Percentiles rank a stretch among this genome's conserved stretches.
These are phyloP conservation scores for Diacronema lutheri DNA, from an alignment of 78 protist species.

Conservation along the genomic window DNA sequence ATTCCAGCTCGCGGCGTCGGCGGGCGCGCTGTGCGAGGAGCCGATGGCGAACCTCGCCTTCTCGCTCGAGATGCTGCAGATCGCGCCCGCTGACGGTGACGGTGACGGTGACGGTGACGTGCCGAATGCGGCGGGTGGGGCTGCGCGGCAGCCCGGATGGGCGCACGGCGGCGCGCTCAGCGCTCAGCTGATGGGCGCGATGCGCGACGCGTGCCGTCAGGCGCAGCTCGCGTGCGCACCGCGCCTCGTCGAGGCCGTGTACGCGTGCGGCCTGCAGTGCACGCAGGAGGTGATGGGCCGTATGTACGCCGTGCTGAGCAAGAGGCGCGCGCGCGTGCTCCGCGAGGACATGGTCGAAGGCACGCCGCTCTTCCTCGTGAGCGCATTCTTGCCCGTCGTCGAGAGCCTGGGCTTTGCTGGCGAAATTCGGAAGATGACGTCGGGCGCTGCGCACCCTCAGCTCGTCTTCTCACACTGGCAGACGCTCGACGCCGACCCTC, in stretches of 20 bases:
- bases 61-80: slow-evolving; percentile 33
- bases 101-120: background rate
- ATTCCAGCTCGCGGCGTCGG: slow-evolving; percentile 83
- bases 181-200: slow-evolving; percentile 80
- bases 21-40: slow-evolving; percentile 96
- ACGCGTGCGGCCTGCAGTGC: slow-evolving; percentile 77
- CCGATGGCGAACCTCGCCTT: slow-evolving; percentile 90
- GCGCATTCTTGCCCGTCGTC: slow-evolving; percentile 79
- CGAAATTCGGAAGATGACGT: slow-evolving; percentile 57
- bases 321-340: slow-evolving; percentile 75
- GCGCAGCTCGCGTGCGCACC: slow-evolving; percentile 52
- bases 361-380: slow-evolving; percentile 69
- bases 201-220: slow-evolving; percentile 72
- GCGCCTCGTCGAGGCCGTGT: slow-evolving; percentile 85
- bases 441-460: slow-evolving; percentile 89
- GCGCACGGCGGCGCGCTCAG: background rate
- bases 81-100: too few species aligned
- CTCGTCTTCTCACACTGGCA: slow-evolving; percentile 74
- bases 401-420: slow-evolving; percentile 87
- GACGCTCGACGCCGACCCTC: slow-evolving; percentile 1
- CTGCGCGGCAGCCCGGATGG: background rate
- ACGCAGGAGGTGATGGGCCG: slow-evolving; percentile 64
- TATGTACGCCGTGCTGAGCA: slow-evolving; percentile 78
- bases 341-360: slow-evolving; percentile 85
- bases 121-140: background rate